phyloP scores from a whole-genome alignment of 257 asterid genomes.

The Solanum ossicruentum region DNA sequence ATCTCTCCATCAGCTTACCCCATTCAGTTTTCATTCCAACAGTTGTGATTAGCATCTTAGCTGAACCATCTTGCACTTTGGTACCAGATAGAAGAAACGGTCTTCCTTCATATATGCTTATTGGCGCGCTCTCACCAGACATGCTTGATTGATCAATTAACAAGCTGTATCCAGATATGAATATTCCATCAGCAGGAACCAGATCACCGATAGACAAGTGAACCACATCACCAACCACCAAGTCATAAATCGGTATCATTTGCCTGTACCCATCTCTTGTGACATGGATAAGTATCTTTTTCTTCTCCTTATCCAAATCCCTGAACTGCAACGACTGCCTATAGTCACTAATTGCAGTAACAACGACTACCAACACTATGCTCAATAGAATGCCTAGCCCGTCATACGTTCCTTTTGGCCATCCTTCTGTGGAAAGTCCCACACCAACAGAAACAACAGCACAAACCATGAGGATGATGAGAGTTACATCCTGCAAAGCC shows the following conservation, averaged over 20 bases:
- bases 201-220: conserved; percentile 68
- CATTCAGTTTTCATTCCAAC: conserved; percentile 87
- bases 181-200: conserved; percentile 76
- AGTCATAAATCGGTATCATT: conserved; percentile 43
- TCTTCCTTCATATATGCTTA: conserved; percentile 18
- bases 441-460: conserved; percentile 59
- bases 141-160: conserved; percentile 64
- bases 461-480: conserved; percentile 55
- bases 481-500: conserved; percentile 67
- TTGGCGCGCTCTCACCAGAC: conserved; percentile 74
- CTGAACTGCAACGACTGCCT: conserved; percentile 74
- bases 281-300: conserved; percentile 42
- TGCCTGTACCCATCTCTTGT: conserved; percentile 38
- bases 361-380: conserved; percentile 53
- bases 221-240: conserved; percentile 69
- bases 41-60: conserved; percentile 55
- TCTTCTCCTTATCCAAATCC: conserved; percentile 64
- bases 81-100: conserved; percentile 73
- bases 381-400: conserved; percentile 58
- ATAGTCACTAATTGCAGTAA: conserved; percentile 69
- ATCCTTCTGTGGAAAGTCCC: conserved; percentile 71
- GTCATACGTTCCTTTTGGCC: conserved; percentile 76
- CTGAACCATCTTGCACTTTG: conserved; percentile 74
- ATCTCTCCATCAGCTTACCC: conserved; percentile 64
- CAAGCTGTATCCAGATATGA: conserved; percentile 44